Evolutionary conservation across 495 filamentous ascomycete genomes (phyloP).

Genomic region (Mycothermus thermophilus): DNA sequence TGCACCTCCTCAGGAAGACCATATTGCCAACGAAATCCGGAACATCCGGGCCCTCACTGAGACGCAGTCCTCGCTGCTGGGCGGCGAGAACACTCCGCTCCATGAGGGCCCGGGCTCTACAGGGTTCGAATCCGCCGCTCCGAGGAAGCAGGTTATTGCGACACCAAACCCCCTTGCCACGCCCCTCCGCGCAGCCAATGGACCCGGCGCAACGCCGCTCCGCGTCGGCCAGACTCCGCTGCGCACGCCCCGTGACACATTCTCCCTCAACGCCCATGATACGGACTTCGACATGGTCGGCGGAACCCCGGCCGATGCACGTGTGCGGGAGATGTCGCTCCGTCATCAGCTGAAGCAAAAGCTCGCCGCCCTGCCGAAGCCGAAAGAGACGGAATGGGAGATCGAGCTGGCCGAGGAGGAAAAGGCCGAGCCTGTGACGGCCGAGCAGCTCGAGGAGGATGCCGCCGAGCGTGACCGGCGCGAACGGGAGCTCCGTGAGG

Average conservation of each 20-base stretch:
- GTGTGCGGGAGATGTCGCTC: constrained; percentile 54
- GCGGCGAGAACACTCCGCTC: constrained; percentile 85
- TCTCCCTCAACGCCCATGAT: constrained; percentile 63
- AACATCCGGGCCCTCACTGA: constrained; percentile 89
- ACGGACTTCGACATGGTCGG: constrained; percentile 53
- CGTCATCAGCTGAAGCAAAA: constrained; percentile 56
- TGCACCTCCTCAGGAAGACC: constrained; percentile 83
- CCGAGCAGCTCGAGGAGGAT: constrained; percentile 59
- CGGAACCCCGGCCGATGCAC: constrained; percentile 66
- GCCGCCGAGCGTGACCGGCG: constrained; percentile 67
- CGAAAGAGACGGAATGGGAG: constrained; percentile 83
- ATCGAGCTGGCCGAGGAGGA: constrained; percentile 87
- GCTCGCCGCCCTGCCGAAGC: constrained; percentile 76
- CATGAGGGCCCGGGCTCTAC: constrained; percentile 70
- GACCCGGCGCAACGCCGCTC: constrained; percentile 59
- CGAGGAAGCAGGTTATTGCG: constrained; percentile 62
- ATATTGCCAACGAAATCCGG: constrained; percentile 88
- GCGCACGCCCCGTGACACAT: constrained; percentile 80
- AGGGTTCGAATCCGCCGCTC: constrained; percentile 75
- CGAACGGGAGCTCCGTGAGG: constrained; percentile 52
- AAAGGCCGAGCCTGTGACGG: constrained; percentile 42
- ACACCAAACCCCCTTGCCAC: constrained; percentile 95
- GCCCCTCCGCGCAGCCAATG: constrained; percentile 61
- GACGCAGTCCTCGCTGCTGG: constrained; percentile 88
- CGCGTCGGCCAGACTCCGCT: constrained; percentile 70